Conservation (phyloP, 2,329 filamentous ascomycete species). For the Emericellopsis cladophorae region DNA sequence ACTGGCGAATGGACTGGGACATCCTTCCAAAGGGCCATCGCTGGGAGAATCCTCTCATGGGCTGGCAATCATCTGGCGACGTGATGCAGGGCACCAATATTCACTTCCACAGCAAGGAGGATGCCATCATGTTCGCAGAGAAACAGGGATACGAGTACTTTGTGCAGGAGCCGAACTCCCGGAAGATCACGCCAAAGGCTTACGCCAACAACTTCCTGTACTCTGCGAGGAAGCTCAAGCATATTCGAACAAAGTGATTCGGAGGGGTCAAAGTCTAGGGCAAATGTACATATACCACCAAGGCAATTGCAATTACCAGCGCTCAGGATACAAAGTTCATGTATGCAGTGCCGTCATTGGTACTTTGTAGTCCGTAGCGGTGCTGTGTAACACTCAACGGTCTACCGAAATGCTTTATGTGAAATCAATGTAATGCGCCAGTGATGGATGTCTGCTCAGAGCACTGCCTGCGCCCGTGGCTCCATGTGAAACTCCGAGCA, state of each 20-base stretch:
- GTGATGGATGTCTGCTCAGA: too few species aligned
- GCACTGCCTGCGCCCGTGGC: too few species aligned
- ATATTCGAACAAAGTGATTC: slow-evolving; percentile 62
- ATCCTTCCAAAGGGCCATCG: slow-evolving; percentile 81
- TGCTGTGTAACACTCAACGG: neutral
- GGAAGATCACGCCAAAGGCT: slow-evolving; percentile 78
- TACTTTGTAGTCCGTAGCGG: neutral
- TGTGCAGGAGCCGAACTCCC: slow-evolving; percentile 88
- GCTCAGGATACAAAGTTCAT: neutral
- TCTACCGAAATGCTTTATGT: too few species aligned
- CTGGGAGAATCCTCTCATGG: slow-evolving; percentile 98
- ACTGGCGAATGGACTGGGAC: slow-evolving; percentile 99
- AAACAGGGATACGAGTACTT: slow-evolving; percentile 99
- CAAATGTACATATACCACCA: slow-evolving; percentile 4
- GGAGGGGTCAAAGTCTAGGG: neutral
- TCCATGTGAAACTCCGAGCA: too few species aligned
- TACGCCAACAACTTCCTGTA: slow-evolving; percentile 97
- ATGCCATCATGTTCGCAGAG: slow-evolving; percentile 88
- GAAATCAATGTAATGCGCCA: too few species aligned
- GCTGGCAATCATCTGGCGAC: slow-evolving; percentile 94
- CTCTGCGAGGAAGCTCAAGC: slow-evolving; percentile 75
- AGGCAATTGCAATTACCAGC: neutral
- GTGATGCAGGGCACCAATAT: slow-evolving; percentile 89
- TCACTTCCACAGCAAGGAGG: slow-evolving; percentile 85
- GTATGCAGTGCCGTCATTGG: neutral